Conservation (phyloP, 768 basidiomycete genomes). For the Clathrus columnatus region DNA sequence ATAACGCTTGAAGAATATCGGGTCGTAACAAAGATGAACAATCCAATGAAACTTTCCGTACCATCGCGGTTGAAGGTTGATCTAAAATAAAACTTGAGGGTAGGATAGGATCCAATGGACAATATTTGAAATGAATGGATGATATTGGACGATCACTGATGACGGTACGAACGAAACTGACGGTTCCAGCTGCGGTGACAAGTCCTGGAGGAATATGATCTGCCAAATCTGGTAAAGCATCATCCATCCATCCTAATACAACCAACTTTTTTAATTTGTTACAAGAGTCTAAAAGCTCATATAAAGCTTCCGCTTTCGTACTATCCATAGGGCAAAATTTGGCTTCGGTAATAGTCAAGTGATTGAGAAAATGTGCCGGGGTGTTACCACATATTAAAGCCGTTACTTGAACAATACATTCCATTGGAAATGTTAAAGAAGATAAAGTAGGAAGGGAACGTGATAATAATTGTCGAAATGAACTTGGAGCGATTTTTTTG, state of each 20-base stretch:
- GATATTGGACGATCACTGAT: background rate
- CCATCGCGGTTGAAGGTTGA: background rate
- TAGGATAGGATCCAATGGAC: background rate
- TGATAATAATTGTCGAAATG: background rate
- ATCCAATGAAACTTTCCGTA: background rate
- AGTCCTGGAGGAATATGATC: background rate
- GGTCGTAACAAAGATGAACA: background rate
- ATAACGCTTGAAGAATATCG: background rate
- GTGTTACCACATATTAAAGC: background rate
- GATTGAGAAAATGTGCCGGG: background rate
- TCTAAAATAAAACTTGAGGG: background rate
- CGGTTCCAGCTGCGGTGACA: background rate
- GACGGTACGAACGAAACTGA: background rate
- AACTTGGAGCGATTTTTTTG: background rate
- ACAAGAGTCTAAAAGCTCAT: constrained; percentile 2
- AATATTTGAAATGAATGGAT: background rate
- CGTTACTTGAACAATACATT: background rate
- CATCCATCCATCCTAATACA: background rate
- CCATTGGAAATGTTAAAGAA: background rate
- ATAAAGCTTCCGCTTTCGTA: background rate
- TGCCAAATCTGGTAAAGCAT: background rate
- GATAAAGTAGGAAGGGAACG: background rate
- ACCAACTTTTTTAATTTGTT: background rate
- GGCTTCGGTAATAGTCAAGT: background rate
- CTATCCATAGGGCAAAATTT: background rate